Percentiles rank a stretch among this genome's conserved stretches.
These are phyloP conservation scores for Blastobotrys persicus DNA, from an alignment of 1,139 yeast genomes.

Conservation along the genomic window DNA sequence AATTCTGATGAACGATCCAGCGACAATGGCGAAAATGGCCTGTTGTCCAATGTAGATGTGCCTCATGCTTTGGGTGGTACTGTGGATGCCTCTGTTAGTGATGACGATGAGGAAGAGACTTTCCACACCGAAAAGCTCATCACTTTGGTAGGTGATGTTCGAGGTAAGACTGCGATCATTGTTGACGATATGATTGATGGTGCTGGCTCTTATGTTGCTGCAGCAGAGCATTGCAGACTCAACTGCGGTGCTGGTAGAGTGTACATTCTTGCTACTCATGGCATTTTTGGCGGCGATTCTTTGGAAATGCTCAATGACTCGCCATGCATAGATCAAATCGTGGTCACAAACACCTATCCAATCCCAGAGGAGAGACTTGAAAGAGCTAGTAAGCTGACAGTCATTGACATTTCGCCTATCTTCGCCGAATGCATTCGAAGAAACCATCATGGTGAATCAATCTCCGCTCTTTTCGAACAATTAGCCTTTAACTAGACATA, in stretches of 20 bases:
- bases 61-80: slow-evolving; percentile 71
- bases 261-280: slow-evolving; percentile 92
- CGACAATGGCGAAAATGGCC: slow-evolving; percentile 9
- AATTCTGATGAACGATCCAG: slow-evolving; percentile 13
- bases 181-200: slow-evolving; percentile 97
- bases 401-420: slow-evolving; percentile 90
- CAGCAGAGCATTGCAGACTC: slow-evolving; percentile 93
- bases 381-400: slow-evolving; percentile 63
- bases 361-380: slow-evolving; percentile 61
- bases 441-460: slow-evolving; percentile 96
- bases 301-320: slow-evolving; percentile 75
- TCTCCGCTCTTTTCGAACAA: slow-evolving; percentile 86
- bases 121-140: slow-evolving; percentile 79
- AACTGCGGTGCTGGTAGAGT: slow-evolving; percentile 95
- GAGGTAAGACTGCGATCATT: slow-evolving; percentile 85
- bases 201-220: slow-evolving; percentile 90
- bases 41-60: slow-evolving; percentile 16
- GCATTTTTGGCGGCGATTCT: slow-evolving; percentile 84
- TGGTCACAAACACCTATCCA: slow-evolving; percentile 96
- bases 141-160: slow-evolving; percentile 94
- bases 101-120: slow-evolving; percentile 80
- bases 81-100: slow-evolving; percentile 78
- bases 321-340: slow-evolving; percentile 79
- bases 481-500: slow-evolving; percentile 39
- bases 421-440: slow-evolving; percentile 98